Conservation (phyloP, 257 asterid genomes). For the Linderniella brevidens region DNA sequence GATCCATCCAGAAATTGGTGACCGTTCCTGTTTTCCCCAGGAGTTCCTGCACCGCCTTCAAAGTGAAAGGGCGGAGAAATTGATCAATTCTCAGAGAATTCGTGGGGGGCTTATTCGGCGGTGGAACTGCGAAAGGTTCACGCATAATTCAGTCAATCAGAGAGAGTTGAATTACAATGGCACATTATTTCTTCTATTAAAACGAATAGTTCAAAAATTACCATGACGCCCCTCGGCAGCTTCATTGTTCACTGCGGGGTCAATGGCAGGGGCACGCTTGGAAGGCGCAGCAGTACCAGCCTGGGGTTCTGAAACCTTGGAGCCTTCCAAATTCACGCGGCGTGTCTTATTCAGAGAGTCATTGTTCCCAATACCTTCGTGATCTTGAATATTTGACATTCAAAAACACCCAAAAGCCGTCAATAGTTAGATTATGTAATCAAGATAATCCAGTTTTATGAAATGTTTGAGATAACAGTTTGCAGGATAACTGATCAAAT, state of each 20-base stretch:
- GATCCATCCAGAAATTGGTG: constrained; percentile 80
- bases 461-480: no score
- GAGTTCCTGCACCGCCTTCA: constrained; percentile 76
- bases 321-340: constrained; percentile 42
- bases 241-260: constrained; percentile 25
- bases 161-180: not conserved
- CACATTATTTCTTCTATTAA: not conserved
- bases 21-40: constrained; percentile 63
- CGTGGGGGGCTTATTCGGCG: constrained; percentile 43
- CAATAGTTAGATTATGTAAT: no score
- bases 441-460: no score
- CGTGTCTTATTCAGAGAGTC: constrained; percentile 53
- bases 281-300: constrained; percentile 20
- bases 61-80: constrained; percentile 79
- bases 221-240: constrained; percentile 67
- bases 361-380: constrained; percentile 27
- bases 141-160: not conserved
- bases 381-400: constrained; percentile 22
- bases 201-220: constrained; percentile 15
- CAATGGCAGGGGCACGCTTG: constrained; percentile 30
- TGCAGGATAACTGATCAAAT: no score
- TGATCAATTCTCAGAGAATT: constrained; percentile 66
- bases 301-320: constrained; percentile 29
- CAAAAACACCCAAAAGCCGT: not conserved
- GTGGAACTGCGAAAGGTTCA: constrained; percentile 44